A percentile compares a stretch with the other conserved stretches of the same genome.
Conservation (phyloP, 371 early-diverging fungal species). For the Syncephalastrum contaminatum region DNA sequence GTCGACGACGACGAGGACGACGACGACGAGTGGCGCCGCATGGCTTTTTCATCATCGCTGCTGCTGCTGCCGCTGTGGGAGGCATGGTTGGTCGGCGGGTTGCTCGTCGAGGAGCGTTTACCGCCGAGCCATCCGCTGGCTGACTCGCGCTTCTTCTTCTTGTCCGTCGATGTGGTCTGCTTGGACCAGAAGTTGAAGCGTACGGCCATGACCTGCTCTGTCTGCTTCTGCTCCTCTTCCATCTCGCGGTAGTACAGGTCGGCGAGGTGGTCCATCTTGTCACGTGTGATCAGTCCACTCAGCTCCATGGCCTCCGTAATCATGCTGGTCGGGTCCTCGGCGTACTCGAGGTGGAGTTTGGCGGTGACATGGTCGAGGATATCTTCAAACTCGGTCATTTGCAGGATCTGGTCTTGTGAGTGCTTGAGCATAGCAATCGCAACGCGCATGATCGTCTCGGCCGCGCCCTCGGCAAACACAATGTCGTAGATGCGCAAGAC, state of each 20-base stretch:
- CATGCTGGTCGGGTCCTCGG: slow-evolving; percentile 62
- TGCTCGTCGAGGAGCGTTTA: slow-evolving; percentile 31
- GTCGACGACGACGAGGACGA: not conserved
- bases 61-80: slow-evolving; percentile 3
- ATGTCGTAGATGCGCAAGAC: slow-evolving; percentile 81
- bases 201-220: slow-evolving; percentile 58
- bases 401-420: slow-evolving; percentile 65
- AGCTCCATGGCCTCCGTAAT: slow-evolving; percentile 77
- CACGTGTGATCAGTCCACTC: slow-evolving; percentile 61
- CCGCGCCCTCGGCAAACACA: slow-evolving; percentile 77
- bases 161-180: slow-evolving; percentile 19
- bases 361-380: slow-evolving; percentile 74
- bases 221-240: slow-evolving; percentile 63
- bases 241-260: slow-evolving; percentile 62
- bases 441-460: slow-evolving; percentile 80
- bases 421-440: slow-evolving; percentile 80
- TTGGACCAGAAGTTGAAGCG: slow-evolving; percentile 50
- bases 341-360: slow-evolving; percentile 73
- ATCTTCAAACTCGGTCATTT: slow-evolving; percentile 77
- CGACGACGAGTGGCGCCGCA: slow-evolving; percentile 1
- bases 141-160: slow-evolving; percentile 40
- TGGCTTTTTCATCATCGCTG: slow-evolving; percentile 1
- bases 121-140: slow-evolving; percentile 14
- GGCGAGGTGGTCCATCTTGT: slow-evolving; percentile 72
- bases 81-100: not conserved